These are phyloP conservation scores for Cryptococcus deneoformans DNA, from an alignment of 1,284 basidiomycete genomes.

Conservation along the genomic window DNA sequence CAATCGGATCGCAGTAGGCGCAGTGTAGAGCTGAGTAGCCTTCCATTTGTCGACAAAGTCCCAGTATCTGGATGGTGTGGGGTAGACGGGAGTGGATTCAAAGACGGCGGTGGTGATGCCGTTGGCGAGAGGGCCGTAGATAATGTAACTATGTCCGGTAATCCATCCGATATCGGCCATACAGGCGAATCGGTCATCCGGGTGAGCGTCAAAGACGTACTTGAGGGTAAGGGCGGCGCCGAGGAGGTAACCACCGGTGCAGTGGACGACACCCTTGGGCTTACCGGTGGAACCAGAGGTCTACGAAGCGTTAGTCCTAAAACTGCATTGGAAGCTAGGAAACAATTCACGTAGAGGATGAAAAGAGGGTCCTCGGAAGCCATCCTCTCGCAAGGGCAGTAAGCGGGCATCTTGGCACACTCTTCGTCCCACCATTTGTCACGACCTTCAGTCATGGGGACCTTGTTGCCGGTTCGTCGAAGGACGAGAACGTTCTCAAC, in stretches of 20 bases:
- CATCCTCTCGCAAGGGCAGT: constrained; percentile 87
- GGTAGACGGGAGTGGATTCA: constrained; percentile 97
- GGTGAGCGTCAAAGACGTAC: constrained; percentile 95
- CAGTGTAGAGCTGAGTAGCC: constrained; percentile 92
- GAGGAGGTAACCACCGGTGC: constrained; percentile 89
- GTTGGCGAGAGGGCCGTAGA: constrained; percentile 87
- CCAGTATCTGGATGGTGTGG: constrained; percentile 95
- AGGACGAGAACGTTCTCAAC: constrained; percentile 93
- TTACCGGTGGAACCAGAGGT: constrained; percentile 95
- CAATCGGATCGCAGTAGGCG: constrained; percentile 84
- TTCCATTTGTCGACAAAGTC: constrained; percentile 90
- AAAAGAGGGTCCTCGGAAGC: constrained; percentile 91
- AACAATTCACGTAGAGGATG: constrained; percentile 81
- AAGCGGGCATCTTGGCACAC: constrained; percentile 75
- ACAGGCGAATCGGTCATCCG: constrained; percentile 88
- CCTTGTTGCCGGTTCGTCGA: constrained; percentile 77
- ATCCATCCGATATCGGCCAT: constrained; percentile 99
- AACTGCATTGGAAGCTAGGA: constrained; percentile 10
- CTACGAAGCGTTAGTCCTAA: constrained; percentile 46
- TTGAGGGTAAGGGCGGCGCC: constrained; percentile 89
- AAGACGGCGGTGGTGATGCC: constrained; percentile 92
- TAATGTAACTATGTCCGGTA: constrained; percentile 96
- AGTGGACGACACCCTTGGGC: constrained; percentile 96
- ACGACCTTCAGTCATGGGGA: constrained; percentile 79
- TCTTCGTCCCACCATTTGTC: constrained; percentile 99